Evolutionary conservation across 1,284 basidiomycete species (phyloP).

Genomic region (Xanthoconium separans): DNA sequence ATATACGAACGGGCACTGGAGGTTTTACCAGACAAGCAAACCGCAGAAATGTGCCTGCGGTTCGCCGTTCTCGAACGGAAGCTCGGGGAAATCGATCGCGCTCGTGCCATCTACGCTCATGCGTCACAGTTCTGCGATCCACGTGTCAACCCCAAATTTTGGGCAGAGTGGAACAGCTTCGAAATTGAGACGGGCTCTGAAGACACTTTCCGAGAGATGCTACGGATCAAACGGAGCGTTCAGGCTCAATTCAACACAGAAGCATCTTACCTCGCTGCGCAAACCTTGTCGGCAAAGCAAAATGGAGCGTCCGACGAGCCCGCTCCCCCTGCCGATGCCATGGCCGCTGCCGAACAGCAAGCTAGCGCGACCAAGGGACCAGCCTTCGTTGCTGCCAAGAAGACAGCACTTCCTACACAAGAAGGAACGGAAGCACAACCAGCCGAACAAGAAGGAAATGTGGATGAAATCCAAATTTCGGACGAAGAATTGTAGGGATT

Average conservation of each 20-base stretch:
- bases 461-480: slow-evolving; percentile 81
- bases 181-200: slow-evolving; percentile 98
- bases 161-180: slow-evolving; percentile 96
- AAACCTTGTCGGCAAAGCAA: slow-evolving; percentile 71
- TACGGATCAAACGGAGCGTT: slow-evolving; percentile 96
- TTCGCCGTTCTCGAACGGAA: slow-evolving; percentile 97
- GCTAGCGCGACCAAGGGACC: slow-evolving; percentile 46
- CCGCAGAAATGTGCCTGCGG: slow-evolving; percentile 96
- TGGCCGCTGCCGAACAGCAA: slow-evolving; percentile 66
- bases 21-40: slow-evolving; percentile 88
- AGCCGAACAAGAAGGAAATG: slow-evolving; percentile 48
- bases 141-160: slow-evolving; percentile 86
- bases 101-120: slow-evolving; percentile 94
- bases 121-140: slow-evolving; percentile 99
- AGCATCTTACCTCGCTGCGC: slow-evolving; percentile 83
- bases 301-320: slow-evolving; percentile 55
- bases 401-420: slow-evolving; percentile 38
- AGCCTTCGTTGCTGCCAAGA: slow-evolving; percentile 66
- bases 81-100: slow-evolving; percentile 97
- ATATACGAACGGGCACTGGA: slow-evolving; percentile 98
- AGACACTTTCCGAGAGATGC: slow-evolving; percentile 98
- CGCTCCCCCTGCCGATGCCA: slow-evolving; percentile 59
- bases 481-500: slow-evolving; percentile 58
- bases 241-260: slow-evolving; percentile 99
- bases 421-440: slow-evolving; percentile 31